phyloP scores from a whole-genome alignment of 2,329 filamentous ascomycete genomes.

The Alternaria infectoria region DNA sequence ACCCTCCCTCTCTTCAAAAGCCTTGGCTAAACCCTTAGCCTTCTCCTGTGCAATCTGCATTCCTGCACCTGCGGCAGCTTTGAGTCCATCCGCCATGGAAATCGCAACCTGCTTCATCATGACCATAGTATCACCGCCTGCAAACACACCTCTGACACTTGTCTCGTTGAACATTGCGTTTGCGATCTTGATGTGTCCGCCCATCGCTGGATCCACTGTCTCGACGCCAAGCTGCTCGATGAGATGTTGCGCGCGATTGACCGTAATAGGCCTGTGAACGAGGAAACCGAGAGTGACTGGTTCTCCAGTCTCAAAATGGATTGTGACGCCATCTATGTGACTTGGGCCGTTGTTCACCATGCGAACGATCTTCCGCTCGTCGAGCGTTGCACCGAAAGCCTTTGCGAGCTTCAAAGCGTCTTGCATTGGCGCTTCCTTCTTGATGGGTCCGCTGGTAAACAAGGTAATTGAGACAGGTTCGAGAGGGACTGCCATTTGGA shows the following conservation, averaged over 20 bases:
- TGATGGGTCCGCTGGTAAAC: slow-evolving; percentile 31
- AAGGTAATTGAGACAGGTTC: slow-evolving; percentile 34
- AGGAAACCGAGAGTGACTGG: slow-evolving; percentile 36
- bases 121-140: slow-evolving; percentile 57
- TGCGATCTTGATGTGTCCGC: slow-evolving; percentile 51
- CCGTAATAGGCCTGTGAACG: slow-evolving; percentile 35
- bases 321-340: slow-evolving; percentile 34
- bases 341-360: slow-evolving; percentile 37
- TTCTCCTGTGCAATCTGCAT: slow-evolving; percentile 33
- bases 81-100: slow-evolving; percentile 38
- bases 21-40: slow-evolving; percentile 17
- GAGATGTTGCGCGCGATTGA: slow-evolving; percentile 38
- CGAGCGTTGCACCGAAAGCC: slow-evolving; percentile 31
- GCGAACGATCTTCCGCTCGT: slow-evolving; percentile 30
- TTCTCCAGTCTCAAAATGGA: slow-evolving; percentile 37
- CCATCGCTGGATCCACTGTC: slow-evolving; percentile 50
- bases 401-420: slow-evolving; percentile 26
- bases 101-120: slow-evolving; percentile 42
- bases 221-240: slow-evolving; percentile 41
- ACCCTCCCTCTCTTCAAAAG: slow-evolving; percentile 12
- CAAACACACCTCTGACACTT: slow-evolving; percentile 60
- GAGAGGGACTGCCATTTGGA: slow-evolving; percentile 34
- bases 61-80: slow-evolving; percentile 33
- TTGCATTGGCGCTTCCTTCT: slow-evolving; percentile 17
- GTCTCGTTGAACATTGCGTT: slow-evolving; percentile 57